Percentiles rank a stretch among this genome's conserved stretches.
Conservation (phyloP, 208 protist species). For the Leishmania aethiopica region DNA sequence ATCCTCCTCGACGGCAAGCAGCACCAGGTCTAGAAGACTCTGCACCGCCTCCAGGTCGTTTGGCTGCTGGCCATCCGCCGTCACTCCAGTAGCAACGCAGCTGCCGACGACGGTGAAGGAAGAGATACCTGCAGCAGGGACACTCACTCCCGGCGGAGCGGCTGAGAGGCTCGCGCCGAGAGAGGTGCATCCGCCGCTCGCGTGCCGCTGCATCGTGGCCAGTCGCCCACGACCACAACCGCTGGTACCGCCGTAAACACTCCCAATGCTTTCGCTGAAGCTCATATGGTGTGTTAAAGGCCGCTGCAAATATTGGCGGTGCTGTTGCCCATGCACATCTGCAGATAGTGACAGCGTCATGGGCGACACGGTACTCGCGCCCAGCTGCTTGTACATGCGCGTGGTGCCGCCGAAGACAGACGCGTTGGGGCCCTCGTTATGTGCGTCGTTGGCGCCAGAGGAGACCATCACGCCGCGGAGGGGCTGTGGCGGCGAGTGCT, state of each 20-base stretch:
- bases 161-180: constrained; percentile 3
- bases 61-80: not conserved
- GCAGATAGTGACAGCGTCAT: constrained; percentile 3
- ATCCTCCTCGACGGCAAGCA: constrained; percentile 87
- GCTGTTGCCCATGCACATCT: not conserved
- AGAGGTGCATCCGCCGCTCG: not conserved
- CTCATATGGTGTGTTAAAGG: not conserved
- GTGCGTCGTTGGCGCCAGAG: not conserved
- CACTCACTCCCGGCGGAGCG: not conserved
- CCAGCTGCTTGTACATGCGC: constrained; percentile 1
- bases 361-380: not conserved
- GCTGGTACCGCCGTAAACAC: constrained; percentile 5
- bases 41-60: constrained; percentile 66
- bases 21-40: constrained; percentile 81
- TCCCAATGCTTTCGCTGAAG: constrained; percentile 11
- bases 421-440: not conserved
- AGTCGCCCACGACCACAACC: not conserved
- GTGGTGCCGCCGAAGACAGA: not conserved
- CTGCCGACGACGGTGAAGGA: not conserved
- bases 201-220: not conserved
- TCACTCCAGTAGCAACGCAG: constrained; percentile 1
- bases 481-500: constrained; percentile 6
- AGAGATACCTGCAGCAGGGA: not conserved
- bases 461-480: not conserved
- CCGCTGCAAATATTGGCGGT: constrained; percentile 1